Conservation (phyloP, 2,329 filamentous ascomycete genomes). For the Scytalidium lignicola region DNA sequence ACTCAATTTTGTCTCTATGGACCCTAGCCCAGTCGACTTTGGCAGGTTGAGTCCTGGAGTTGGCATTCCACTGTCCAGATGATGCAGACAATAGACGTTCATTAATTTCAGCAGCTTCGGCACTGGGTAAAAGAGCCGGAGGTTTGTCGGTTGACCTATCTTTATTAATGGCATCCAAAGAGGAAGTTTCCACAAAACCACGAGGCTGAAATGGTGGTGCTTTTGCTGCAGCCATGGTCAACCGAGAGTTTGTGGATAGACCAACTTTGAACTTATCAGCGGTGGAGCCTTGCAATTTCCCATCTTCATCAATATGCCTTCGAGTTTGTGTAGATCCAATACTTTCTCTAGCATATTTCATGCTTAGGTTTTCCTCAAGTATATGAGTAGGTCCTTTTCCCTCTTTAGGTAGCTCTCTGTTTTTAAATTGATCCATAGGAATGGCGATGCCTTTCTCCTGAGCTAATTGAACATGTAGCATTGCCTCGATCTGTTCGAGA, state of each 20-base stretch:
- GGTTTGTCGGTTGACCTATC: not conserved
- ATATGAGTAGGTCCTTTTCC: not conserved
- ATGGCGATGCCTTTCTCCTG: constrained; percentile 7
- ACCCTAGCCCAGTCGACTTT: not conserved
- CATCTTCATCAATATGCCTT: not conserved
- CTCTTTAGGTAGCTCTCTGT: not conserved
- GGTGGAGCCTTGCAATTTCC: constrained; percentile 2
- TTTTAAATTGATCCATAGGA: not conserved
- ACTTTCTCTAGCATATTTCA: not conserved
- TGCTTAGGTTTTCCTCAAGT: not conserved
- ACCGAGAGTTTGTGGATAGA: constrained; percentile 16
- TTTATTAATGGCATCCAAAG: not conserved
- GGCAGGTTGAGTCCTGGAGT: not conserved
- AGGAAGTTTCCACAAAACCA: constrained; percentile 6
- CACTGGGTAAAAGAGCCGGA: not conserved
- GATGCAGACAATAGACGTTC: not conserved
- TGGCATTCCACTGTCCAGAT: not conserved
- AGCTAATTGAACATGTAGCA: constrained; percentile 14
- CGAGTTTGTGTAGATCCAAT: not conserved
- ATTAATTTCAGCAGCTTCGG: not conserved
- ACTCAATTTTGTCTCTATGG: not conserved
- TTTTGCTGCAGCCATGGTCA: constrained; percentile 27
- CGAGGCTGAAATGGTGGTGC: constrained; percentile 30
- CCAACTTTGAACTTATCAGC: not conserved
- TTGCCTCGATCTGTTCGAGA: constrained; percentile 18